Evolutionary conservation across 306 rosid species (phyloP), one percentile per base, ranked within the genome.

Genomic region (Lupinus albus): DNA sequence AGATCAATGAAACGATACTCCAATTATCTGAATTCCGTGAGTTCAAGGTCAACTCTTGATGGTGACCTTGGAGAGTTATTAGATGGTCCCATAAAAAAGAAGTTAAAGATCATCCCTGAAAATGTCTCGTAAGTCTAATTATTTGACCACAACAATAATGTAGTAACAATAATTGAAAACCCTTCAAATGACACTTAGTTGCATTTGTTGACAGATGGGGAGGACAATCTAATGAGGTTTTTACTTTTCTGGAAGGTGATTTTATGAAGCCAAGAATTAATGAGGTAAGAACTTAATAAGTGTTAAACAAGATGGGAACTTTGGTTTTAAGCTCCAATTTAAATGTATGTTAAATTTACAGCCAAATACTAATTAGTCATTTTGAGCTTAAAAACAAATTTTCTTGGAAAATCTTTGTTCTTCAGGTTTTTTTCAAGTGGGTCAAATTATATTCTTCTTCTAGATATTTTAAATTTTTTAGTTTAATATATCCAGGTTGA

Each of bases 41-140:
- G 80, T 36, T 28, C 78, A 57, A 78, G 51, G 54, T 62, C 15
- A 38, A 8, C 83, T 48, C 81, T 83, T 53, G 77, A 11, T 1
- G 68, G 20, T 20, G 79, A 78, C 70, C 52, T 85, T 60, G 79
- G 12, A 10, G 15, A 13, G 30, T 79, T 93, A 69, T 72, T 93
- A 78, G 88, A 89, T 51, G 96, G 97, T 25, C 89, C 17, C 58
- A 82, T 93, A 48, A 93, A 67, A 78, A 79, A 79, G 64, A 93
- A 88, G 80, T 84, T 93, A 35, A 76, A 80, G 74, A 86, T 91
- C 35, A 84, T 92, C 59, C 98, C 98, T 5, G 41, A 78, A 18
- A 80, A 84, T 54, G 78, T 93, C 39, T 77, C 74, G 98, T 89
- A 73, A 75, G 94, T 79, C 18, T 70, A 6, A 21, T 39, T 36